Conservation (phyloP, 257 asterid genomes). For the Fraxinus quadrangulata region DNA sequence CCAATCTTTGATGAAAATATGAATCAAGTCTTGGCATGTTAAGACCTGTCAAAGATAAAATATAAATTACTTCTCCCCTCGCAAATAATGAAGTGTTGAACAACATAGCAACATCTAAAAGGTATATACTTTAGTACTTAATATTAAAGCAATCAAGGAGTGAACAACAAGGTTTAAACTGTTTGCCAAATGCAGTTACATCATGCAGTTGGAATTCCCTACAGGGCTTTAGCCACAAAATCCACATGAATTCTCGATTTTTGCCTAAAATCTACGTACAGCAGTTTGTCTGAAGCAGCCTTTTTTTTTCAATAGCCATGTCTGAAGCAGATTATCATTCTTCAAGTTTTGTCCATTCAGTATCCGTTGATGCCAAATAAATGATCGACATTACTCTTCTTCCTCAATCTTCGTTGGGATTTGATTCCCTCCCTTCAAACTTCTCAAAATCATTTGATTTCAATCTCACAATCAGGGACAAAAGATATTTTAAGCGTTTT, state of each 20-base stretch:
- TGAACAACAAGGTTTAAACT: background rate
- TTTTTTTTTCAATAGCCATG: slow-evolving; percentile 28
- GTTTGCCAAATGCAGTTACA: slow-evolving; percentile 5
- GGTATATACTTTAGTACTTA: background rate
- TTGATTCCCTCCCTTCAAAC: slow-evolving; percentile 45
- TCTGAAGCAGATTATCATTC: slow-evolving; percentile 24
- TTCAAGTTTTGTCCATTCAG: slow-evolving; percentile 34
- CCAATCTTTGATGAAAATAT: background rate
- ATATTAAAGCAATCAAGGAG: background rate
- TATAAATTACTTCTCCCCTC: background rate
- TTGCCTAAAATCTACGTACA: background rate
- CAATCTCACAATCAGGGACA: slow-evolving; percentile 39
- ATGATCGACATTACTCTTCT: slow-evolving; percentile 45
- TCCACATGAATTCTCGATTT: background rate
- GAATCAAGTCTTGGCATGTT: background rate
- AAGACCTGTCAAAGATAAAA: background rate
- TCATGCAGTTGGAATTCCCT: slow-evolving; percentile 25
- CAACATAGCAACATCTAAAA: background rate
- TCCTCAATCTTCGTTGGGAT: slow-evolving; percentile 30
- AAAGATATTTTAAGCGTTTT: slow-evolving; percentile 33
- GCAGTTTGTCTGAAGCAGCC: background rate
- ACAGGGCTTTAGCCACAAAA: background rate
- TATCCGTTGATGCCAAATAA: no score
- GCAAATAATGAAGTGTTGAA: background rate
- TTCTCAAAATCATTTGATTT: slow-evolving; percentile 51